These are phyloP conservation scores for Citrus unshiu DNA, from an alignment of 345 rosid species.

Conservation along the genomic window DNA sequence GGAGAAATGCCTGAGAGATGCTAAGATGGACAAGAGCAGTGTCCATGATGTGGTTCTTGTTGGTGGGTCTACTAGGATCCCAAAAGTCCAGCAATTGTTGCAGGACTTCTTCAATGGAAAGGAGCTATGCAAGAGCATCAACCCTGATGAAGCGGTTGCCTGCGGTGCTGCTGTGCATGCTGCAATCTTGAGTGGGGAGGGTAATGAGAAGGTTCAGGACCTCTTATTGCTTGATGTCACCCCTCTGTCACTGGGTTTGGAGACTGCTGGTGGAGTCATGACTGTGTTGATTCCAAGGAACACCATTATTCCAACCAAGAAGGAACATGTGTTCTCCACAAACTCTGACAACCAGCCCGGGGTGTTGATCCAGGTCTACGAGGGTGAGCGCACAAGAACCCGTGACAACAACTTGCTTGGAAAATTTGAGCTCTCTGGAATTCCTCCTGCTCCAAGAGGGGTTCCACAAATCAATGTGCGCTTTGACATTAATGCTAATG, in stretches of 20 bases:
- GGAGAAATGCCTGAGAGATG: slow-evolving; percentile 57
- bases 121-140: slow-evolving; percentile 59
- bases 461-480: slow-evolving; percentile 45
- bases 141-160: slow-evolving; percentile 63
- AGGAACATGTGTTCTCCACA: slow-evolving; percentile 57
- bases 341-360: slow-evolving; percentile 62
- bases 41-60: slow-evolving; percentile 58
- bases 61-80: slow-evolving; percentile 57
- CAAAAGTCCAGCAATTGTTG: slow-evolving; percentile 52
- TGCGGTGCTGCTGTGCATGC: slow-evolving; percentile 71
- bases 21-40: slow-evolving; percentile 61
- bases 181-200: slow-evolving; percentile 59
- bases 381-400: slow-evolving; percentile 56
- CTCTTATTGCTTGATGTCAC: slow-evolving; percentile 54
- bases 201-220: slow-evolving; percentile 62
- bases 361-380: slow-evolving; percentile 58
- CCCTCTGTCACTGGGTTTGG: slow-evolving; percentile 51
- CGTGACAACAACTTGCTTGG: slow-evolving; percentile 59
- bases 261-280: slow-evolving; percentile 63
- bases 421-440: slow-evolving; percentile 57
- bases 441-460: slow-evolving; percentile 64
- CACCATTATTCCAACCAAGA: slow-evolving; percentile 56
- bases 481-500: slow-evolving; percentile 38
- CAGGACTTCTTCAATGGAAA: slow-evolving; percentile 57
- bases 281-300: slow-evolving; percentile 60